Evolutionary conservation across 129 eudicot genomes (phyloP).

Genomic region (Flaveria linearis): DNA sequence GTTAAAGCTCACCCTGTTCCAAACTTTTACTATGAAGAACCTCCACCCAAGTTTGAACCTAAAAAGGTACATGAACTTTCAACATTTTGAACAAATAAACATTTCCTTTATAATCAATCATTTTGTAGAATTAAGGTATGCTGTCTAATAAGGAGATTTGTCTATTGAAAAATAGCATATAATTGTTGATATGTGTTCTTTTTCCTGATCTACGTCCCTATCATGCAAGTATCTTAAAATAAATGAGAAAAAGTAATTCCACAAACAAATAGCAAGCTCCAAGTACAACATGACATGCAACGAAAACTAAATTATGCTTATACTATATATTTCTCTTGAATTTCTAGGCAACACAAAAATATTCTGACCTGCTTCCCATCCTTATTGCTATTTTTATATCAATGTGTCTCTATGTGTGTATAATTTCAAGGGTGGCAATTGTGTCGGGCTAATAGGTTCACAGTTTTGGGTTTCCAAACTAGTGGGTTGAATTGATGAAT

Average conservation of each 20-base stretch:
- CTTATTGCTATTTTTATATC: background rate
- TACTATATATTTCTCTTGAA: background rate
- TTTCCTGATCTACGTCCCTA: background rate
- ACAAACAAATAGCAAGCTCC: background rate
- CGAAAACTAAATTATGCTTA: background rate
- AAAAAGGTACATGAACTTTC: constrained; percentile 64
- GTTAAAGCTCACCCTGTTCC: constrained; percentile 92
- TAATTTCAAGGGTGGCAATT: background rate
- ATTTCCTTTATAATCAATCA: background rate
- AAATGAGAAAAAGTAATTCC: background rate
- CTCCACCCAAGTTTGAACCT: constrained; percentile 85
- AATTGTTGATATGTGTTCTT: background rate
- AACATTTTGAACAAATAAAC: background rate
- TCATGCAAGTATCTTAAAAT: background rate
- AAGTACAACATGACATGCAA: background rate
- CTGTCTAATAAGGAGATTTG: background rate
- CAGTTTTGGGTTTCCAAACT: too few relatives aligned
- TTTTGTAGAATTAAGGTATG: background rate
- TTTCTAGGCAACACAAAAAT: background rate
- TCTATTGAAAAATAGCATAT: background rate
- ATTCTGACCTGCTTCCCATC: background rate
- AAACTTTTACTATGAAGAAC: constrained; percentile 76
- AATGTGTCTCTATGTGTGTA: background rate
- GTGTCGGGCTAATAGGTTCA: background rate
- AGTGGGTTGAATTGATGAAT: too few relatives aligned